phyloP scores from a whole-genome alignment of 2,329 filamentous ascomycete species.

The Colletotrichum australisinense region DNA sequence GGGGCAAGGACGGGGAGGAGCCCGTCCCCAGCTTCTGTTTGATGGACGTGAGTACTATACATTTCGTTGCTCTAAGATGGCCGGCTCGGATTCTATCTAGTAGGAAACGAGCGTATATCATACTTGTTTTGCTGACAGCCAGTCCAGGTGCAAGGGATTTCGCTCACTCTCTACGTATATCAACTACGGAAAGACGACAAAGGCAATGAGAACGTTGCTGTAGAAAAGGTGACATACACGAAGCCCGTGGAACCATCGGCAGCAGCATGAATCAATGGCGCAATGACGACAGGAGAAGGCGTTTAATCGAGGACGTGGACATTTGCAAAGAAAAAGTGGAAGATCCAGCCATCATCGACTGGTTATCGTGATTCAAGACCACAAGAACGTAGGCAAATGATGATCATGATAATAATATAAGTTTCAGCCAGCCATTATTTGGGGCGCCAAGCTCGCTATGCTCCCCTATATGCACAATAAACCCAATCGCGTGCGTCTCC shows the following conservation, averaged over 20 bases:
- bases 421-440: conserved; percentile 11
- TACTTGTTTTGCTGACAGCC: conserved; percentile 37
- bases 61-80: no score
- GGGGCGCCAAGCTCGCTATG: neutral
- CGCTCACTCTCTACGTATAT: conserved; percentile 95
- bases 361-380: conserved; percentile 29
- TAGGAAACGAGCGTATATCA: neutral
- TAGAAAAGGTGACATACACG: conserved; percentile 88
- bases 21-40: conserved; percentile 92
- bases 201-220: conserved; percentile 81
- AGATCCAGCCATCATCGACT: conserved; percentile 13
- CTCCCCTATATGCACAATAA: conserved; percentile 13
- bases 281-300: neutral
- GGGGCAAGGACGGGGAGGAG: conserved; percentile 72
- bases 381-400: conserved; percentile 26
- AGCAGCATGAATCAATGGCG: conserved; percentile 54
- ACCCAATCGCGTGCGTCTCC: neutral
- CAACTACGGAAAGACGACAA: conserved; percentile 82
- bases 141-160: conserved; percentile 89
- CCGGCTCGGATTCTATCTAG: no score
- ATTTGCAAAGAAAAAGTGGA: conserved; percentile 4
- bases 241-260: conserved; percentile 74
- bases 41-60: conserved; percentile 79
- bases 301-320: neutral
- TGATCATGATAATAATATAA: conserved; percentile 34